A percentile compares a stretch with the other conserved stretches of the same genome.
phyloP scores from a whole-genome alignment of 176 grass and related monocot genomes.

The Elymus sibiricus region DNA sequence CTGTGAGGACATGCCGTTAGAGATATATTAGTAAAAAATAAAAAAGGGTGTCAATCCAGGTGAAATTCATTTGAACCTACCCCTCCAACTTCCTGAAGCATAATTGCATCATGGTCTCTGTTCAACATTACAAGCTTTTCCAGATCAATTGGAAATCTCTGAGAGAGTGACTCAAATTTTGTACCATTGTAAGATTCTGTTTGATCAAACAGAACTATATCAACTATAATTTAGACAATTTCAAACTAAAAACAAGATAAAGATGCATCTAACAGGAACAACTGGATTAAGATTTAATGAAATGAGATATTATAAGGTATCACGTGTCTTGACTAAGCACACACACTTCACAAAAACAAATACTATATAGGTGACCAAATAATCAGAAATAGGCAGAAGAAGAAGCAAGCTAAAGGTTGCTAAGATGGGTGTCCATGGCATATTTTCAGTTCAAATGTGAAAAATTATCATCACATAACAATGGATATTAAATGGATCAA shows the following conservation, averaged over 20 bases:
- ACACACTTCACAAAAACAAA: not conserved
- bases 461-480: not conserved
- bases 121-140: constrained; percentile 20
- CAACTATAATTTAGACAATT: not conserved
- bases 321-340: not conserved
- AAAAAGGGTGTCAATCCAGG: not conserved
- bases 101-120: constrained; percentile 12
- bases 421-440: not conserved
- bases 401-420: not conserved
- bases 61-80: constrained; percentile 12
- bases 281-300: not conserved
- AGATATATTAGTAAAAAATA: not conserved
- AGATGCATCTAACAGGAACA: not conserved
- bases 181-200: not conserved
- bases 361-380: not conserved
- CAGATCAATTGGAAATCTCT: constrained; percentile 21
- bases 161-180: not conserved
- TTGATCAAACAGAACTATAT: not conserved
- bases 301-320: not conserved
- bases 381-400: not conserved
- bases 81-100: constrained; percentile 12
- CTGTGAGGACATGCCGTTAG: constrained; percentile 8
- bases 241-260: not conserved
- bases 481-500: not conserved
- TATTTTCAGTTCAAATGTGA: not conserved